Evolutionary conservation across 805 yeast genomes (phyloP).

Genomic region (Barnettozyma californica): DNA sequence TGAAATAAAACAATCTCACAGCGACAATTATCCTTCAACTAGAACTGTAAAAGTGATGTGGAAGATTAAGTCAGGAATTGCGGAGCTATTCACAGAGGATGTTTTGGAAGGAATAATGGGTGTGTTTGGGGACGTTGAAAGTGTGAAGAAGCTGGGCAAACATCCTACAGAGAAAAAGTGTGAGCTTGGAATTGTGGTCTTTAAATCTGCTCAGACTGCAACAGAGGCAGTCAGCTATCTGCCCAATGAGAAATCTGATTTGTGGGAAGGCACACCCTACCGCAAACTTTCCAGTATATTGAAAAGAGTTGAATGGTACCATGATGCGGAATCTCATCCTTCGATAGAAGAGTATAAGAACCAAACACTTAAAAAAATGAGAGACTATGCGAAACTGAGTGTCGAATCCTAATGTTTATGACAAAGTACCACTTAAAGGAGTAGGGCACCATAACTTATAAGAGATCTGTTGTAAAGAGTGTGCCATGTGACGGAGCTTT

Average conservation of each 20-base stretch:
- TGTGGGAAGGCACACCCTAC: constrained; percentile 21
- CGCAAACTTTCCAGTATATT: constrained; percentile 19
- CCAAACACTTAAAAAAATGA: constrained; percentile 12
- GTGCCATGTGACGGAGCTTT: too few species aligned
- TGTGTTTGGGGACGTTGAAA: constrained; percentile 20
- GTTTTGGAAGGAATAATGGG: constrained; percentile 20
- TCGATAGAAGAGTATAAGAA: constrained; percentile 16
- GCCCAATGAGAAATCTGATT: constrained; percentile 6
- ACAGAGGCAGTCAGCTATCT: constrained; percentile 14
- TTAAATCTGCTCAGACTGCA: constrained; percentile 9
- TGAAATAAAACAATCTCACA: not conserved
- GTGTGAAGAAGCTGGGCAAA: constrained; percentile 11
- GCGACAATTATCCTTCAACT: not conserved
- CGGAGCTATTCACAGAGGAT: constrained; percentile 18
- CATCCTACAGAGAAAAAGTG: constrained; percentile 10
- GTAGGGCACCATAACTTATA: not conserved
- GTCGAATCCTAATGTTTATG: not conserved
- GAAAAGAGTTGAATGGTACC: constrained; percentile 17
- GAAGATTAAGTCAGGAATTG: constrained; percentile 20
- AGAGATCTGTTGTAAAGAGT: too few species aligned
- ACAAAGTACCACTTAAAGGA: not conserved
- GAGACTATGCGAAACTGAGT: not conserved
- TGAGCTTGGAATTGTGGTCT: constrained; percentile 16
- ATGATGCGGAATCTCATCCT: constrained; percentile 7
- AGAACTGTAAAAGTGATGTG: constrained; percentile 19